Base-by-base conservation (phyloP, 768 basidiomycete genomes). In the Termitomyces sp. region DNA sequence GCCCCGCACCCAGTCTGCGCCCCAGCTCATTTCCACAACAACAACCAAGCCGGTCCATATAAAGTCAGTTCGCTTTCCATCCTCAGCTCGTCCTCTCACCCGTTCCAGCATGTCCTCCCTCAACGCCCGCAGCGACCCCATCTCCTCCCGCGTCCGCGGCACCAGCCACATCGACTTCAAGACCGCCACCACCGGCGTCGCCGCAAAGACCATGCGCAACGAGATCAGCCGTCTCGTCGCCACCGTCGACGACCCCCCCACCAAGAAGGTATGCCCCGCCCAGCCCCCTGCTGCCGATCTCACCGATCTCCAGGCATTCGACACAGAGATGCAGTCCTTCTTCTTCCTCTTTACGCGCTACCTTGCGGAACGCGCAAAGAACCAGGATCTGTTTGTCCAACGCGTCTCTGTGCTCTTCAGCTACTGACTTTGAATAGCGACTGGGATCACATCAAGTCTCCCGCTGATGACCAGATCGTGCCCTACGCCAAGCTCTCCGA, bases 161-260 rank as follows among this genome's bases (percentile, higher is more conserved):
- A 83, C 85, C 55, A 85, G 83, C 64, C 88, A 92, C 72, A 87
- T 92, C 77, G 90, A 98, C 76, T 96, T 96, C 85, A 94, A 95
- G 81, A 95, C 93, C n/a, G 96, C 96, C 62, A 95, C 85, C 53
- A 94, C 93, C 54, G 93, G 92, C 63, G 88, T 94, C 63, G 89
- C 92, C 28, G 90, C 92, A 64, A 98, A 97, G 79, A 81, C 94
- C 56, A 98, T 98, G 96, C 87, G 94, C 79, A 97, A 98, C 71
- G 97, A 98, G 79, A 88, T 99, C 76, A 89, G 89, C 73, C 85
- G 85, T 69, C 90, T 99, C 81, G 93, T 98, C 68, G 78, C 81
- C 70, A 88, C 87, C 60, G 90, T 96, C 69, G 79, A 84, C 62
- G 91, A 98, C 62, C 80, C 84, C 31, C 70, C 79, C 41, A 88